A percentile compares a stretch with the other conserved stretches of the same genome.
Evolutionary conservation across 2,329 filamentous ascomycete genomes (phyloP).

Genomic region (Didymella sp.): DNA sequence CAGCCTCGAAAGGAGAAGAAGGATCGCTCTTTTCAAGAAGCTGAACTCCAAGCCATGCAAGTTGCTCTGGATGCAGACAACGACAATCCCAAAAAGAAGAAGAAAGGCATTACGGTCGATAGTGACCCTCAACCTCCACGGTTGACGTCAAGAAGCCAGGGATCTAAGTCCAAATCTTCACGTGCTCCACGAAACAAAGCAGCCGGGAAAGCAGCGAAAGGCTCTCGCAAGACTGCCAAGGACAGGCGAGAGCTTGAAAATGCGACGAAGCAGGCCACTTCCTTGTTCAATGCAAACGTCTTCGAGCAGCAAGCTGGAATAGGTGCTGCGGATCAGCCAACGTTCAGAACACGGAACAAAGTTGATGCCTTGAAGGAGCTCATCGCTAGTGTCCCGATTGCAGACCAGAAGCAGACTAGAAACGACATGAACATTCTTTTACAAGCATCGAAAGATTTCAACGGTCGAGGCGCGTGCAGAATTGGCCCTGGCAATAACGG

Average conservation of each 20-base stretch:
- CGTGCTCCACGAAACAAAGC: slow-evolving; percentile 8
- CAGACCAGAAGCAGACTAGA: slow-evolving; percentile 41
- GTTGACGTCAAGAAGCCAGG: slow-evolving; percentile 2
- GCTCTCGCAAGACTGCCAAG: slow-evolving; percentile 24
- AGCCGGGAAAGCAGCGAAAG: slow-evolving; percentile 13
- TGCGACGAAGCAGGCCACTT: slow-evolving; percentile 29
- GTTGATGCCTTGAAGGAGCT: slow-evolving; percentile 50
- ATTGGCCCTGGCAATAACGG: slow-evolving; percentile 32
- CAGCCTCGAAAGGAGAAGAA: slow-evolving; percentile 25
- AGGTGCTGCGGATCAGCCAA: slow-evolving; percentile 34
- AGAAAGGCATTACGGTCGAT: slow-evolving; percentile 5
- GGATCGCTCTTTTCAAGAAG: slow-evolving; percentile 31
- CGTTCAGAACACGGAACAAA: slow-evolving; percentile 35
- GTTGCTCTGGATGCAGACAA: slow-evolving; percentile 36
- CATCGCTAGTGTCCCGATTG: slow-evolving; percentile 49
- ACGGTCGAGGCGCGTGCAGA: slow-evolving; percentile 47
- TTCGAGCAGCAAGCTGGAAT: slow-evolving; percentile 41
- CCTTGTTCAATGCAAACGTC: slow-evolving; percentile 42
- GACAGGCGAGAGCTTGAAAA: slow-evolving; percentile 25
- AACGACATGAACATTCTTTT: slow-evolving; percentile 50
- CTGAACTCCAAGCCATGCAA: slow-evolving; percentile 39
- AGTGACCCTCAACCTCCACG: slow-evolving; percentile 19
- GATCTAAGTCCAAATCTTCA: slow-evolving; percentile 5
- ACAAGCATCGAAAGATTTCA: slow-evolving; percentile 53
- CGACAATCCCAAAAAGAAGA: slow-evolving; percentile 35